Conservation (phyloP, 2,329 filamentous ascomycete genomes). For the Talaromyces sp. region DNA sequence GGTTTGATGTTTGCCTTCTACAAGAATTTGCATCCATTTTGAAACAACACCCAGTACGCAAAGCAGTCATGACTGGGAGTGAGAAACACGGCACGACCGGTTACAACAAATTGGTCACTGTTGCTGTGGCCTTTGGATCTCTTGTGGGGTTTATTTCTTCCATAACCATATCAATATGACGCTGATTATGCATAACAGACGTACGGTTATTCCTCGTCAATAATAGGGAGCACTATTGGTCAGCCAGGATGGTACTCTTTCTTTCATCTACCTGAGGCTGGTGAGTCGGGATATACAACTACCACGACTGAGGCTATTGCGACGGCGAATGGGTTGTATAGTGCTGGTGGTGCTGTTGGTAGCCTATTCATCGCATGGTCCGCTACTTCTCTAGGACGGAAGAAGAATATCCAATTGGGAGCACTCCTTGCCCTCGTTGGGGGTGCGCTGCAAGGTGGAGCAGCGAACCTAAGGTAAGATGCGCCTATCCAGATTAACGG, state of each 20-base stretch:
- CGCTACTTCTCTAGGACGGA: slow-evolving; percentile 43
- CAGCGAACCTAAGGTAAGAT: slow-evolving; percentile 43
- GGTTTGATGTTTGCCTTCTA: neutral
- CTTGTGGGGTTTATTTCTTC: slow-evolving; percentile 26
- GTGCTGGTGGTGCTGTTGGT: slow-evolving; percentile 48
- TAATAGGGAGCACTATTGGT: slow-evolving; percentile 52
- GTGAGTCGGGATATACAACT: slow-evolving; percentile 45
- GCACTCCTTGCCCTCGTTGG: slow-evolving; percentile 45
- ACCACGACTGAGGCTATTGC: slow-evolving; percentile 48
- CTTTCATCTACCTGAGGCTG: slow-evolving; percentile 46
- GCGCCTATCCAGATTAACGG: neutral
- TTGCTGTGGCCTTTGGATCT: slow-evolving; percentile 40
- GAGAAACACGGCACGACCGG: neutral
- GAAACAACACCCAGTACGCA: neutral
- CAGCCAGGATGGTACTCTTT: slow-evolving; percentile 52
- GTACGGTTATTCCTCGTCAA: slow-evolving; percentile 51
- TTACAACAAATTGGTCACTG: slow-evolving; percentile 26
- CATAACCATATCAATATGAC: neutral
- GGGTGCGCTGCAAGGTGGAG: slow-evolving; percentile 47
- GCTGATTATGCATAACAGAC: slow-evolving; percentile 32
- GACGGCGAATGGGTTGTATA: slow-evolving; percentile 49
- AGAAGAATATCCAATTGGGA: slow-evolving; percentile 47
- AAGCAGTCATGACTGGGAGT: neutral
- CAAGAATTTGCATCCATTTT: neutral
- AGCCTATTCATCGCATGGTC: slow-evolving; percentile 51